Evolutionary conservation across 2,329 filamentous ascomycete genomes (phyloP), one percentile per base, ranked within the genome.

Genomic region (Stachybotrys chartarum): DNA sequence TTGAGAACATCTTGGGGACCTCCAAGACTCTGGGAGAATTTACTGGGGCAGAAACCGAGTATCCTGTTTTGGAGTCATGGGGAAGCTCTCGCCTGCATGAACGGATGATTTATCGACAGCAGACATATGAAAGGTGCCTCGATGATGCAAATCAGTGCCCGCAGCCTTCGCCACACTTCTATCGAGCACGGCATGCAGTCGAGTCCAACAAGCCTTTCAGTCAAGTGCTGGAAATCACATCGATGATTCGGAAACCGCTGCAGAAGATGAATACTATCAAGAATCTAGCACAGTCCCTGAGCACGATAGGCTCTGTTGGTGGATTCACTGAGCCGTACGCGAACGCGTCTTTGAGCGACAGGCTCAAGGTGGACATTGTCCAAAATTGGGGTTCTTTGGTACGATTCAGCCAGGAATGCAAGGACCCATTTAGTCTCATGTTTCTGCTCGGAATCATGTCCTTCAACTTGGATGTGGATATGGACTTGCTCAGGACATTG

Each of bases 1-100:
- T 71, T 1, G 56, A 63, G 3, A 54, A 55, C 1, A 68, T 76
- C 6, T 7, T 73, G 0, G 54, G 57, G 1, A 62, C 63, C 17
- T 75, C 72, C 0, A 59, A 12, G 54, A 7, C 60, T 66, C 10
- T 64, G 56, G 53, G n/a, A 56, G 32, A 5, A 73, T 64, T 49
- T 49, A 56, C 53, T 32, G 45, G 18, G 32, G 24, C 18, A 5
- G 17, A 44, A 5, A 31, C 48, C 5, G 50, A 60, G 3, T 52
- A 17, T 8, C 52, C 50, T 47, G 45, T 47, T 47, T 24, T 47
- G 18, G 45, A 47, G 45, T 17, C n/a, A 6, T n/a, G 11, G n/a
- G 39, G 39, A 12, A 11, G 11, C 11, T 44, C 18, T 47, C 45
- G 17, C n/a, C 45, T 64, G 1, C 63, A 64, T 10, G 39, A 35